phyloP scores from a whole-genome alignment of 768 basidiomycete species.

The Amanita inopinata region DNA sequence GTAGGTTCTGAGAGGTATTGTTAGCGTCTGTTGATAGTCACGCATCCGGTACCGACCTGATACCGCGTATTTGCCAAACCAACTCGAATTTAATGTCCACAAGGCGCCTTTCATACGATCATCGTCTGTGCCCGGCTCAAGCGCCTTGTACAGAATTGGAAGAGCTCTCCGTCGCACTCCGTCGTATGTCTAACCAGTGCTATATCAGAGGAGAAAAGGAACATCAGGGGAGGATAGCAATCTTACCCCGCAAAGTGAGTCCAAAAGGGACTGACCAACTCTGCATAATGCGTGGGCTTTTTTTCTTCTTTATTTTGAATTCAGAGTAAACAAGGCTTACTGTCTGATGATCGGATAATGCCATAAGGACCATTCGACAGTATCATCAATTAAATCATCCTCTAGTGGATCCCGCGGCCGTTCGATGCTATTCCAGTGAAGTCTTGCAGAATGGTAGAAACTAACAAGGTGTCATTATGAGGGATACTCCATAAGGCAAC shows the following conservation, averaged over 20 bases:
- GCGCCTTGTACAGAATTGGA: slow-evolving; percentile 44
- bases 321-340: slow-evolving; percentile 20
- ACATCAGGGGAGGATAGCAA: not conserved
- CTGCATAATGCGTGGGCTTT: slow-evolving; percentile 19
- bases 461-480: slow-evolving; percentile 22
- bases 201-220: not conserved
- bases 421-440: slow-evolving; percentile 70
- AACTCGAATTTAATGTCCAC: slow-evolving; percentile 61
- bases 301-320: not conserved
- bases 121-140: slow-evolving; percentile 66
- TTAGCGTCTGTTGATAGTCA: not conserved
- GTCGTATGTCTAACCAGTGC: slow-evolving; percentile 64
- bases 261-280: slow-evolving; percentile 38
- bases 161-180: slow-evolving; percentile 57
- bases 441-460: slow-evolving; percentile 54
- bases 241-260: slow-evolving; percentile 42
- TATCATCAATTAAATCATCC: slow-evolving; percentile 58
- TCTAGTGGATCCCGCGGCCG: slow-evolving; percentile 49
- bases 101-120: slow-evolving; percentile 91
- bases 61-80: slow-evolving; percentile 51
- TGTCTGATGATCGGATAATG: slow-evolving; percentile 51
- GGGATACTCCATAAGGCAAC: not conserved
- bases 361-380: slow-evolving; percentile 72
- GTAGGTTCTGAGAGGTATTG: slow-evolving; percentile 45
- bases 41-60: slow-evolving; percentile 24